Percentiles rank a stretch among this genome's conserved stretches.
Conservation (phyloP, 2,329 filamentous ascomycete species). For the Colletotrichum sp. region DNA sequence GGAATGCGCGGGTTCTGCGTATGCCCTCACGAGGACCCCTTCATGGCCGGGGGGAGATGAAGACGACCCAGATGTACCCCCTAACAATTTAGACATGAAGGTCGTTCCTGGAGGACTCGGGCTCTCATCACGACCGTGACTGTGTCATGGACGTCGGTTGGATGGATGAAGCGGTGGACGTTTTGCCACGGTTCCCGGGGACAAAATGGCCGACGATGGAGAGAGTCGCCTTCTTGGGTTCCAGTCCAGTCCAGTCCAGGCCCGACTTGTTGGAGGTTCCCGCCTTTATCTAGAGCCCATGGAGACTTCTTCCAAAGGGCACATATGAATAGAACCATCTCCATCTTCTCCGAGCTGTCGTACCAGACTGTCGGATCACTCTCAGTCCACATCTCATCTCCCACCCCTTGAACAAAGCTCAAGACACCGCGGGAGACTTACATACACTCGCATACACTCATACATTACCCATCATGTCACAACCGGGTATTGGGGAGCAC, state of each 20-base stretch:
- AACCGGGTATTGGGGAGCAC: neutral
- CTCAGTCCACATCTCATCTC: neutral
- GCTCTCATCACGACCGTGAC: neutral
- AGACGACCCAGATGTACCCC: neutral
- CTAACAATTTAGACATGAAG: conserved; percentile 10
- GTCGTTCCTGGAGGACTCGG: neutral
- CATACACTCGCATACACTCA: neutral
- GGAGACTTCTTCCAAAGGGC: neutral
- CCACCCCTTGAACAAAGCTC: neutral
- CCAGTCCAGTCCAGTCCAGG: neutral
- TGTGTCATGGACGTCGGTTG: neutral
- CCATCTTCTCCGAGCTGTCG: neutral
- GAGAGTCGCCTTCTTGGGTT: neutral
- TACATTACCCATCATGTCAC: neutral
- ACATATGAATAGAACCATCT: neutral
- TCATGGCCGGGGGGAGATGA: neutral
- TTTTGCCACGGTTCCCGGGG: neutral
- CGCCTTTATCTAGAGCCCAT: neutral
- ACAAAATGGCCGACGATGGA: neutral
- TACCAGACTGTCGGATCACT: neutral
- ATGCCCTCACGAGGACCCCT: neutral
- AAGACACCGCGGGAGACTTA: neutral
- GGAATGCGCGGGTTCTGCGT: neutral
- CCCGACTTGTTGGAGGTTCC: neutral
- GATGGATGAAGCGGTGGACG: neutral